phyloP scores from a whole-genome alignment of 2,329 filamentous ascomycete genomes.

The Hypoxylon sp. region DNA sequence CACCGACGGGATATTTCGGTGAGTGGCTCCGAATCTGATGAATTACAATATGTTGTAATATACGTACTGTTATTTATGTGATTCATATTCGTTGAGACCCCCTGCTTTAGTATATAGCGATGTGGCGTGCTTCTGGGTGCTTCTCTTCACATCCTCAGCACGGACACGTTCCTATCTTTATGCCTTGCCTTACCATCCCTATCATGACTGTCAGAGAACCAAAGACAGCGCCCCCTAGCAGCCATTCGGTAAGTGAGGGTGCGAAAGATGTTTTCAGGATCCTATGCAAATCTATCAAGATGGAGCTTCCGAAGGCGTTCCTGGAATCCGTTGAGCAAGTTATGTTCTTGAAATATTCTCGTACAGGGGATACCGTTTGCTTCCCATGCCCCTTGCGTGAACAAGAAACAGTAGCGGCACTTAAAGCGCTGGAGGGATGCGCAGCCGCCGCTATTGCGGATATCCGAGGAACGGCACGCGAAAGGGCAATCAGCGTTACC shows the following conservation, averaged over 20 bases:
- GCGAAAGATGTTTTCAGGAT: slow-evolving; percentile 51
- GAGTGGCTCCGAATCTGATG: slow-evolving; percentile 39
- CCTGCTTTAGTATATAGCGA: slow-evolving; percentile 41
- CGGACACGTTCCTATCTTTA: slow-evolving; percentile 25
- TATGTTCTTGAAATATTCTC: slow-evolving; percentile 51
- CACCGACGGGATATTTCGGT: slow-evolving; percentile 30
- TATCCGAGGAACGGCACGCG: slow-evolving; percentile 62
- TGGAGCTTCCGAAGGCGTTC: slow-evolving; percentile 55
- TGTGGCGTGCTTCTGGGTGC: slow-evolving; percentile 33
- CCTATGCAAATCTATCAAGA: slow-evolving; percentile 49
- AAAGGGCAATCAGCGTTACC: slow-evolving; percentile 64
- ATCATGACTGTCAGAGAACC: slow-evolving; percentile 42
- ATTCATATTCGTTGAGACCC: slow-evolving; percentile 18
- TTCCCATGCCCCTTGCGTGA: slow-evolving; percentile 61
- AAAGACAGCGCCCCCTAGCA: slow-evolving; percentile 16
- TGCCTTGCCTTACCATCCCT: slow-evolving; percentile 15
- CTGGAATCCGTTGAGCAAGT: slow-evolving; percentile 50
- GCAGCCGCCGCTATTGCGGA: slow-evolving; percentile 73
- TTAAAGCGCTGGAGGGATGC: slow-evolving; percentile 73
- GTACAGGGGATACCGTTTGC: slow-evolving; percentile 54
- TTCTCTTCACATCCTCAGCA: slow-evolving; percentile 23
- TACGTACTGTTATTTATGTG: slow-evolving; percentile 35
- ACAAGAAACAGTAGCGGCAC: slow-evolving; percentile 60
- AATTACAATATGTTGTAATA: slow-evolving; percentile 41
- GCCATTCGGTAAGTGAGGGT: slow-evolving; percentile 55